phyloP scores from a whole-genome alignment of 805 yeast genomes.

The Cyberlindnera mrakii region DNA sequence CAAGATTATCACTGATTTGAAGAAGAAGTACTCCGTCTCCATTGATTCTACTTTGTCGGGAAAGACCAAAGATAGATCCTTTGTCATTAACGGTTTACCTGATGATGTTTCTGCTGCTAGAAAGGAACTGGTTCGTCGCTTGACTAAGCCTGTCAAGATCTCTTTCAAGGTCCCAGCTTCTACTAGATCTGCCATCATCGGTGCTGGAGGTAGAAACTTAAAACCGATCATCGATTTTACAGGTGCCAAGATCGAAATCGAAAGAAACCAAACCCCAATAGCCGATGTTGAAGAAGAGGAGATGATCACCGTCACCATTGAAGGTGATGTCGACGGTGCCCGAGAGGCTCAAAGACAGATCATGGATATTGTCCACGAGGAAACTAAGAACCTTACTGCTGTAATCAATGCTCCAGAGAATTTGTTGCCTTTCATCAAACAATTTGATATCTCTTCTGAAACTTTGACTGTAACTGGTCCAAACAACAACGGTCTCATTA shows the following conservation, averaged over 20 bases:
- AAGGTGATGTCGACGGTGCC: conserved; percentile 84
- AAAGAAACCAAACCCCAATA: conserved; percentile 34
- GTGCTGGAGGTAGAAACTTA: conserved; percentile 77
- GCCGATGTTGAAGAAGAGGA: conserved; percentile 57
- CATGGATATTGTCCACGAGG: conserved; percentile 65
- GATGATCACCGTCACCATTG: conserved; percentile 55
- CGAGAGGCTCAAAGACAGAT: conserved; percentile 66
- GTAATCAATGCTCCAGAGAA: conserved; percentile 38
- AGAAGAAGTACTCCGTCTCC: conserved; percentile 53
- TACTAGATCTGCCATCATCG: conserved; percentile 75
- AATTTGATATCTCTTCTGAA: conserved; percentile 26
- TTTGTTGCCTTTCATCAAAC: conserved; percentile 27
- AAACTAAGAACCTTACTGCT: conserved; percentile 52
- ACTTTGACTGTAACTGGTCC: conserved; percentile 22
- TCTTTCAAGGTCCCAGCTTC: conserved; percentile 67
- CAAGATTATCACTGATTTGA: conserved; percentile 58
- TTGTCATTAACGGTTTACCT: conserved; percentile 72
- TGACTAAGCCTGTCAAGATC: conserved; percentile 67
- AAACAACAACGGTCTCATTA: conserved; percentile 39
- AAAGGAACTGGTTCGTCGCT: conserved; percentile 65
- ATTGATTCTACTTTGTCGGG: conserved; percentile 81
- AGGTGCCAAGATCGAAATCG: conserved; percentile 68
- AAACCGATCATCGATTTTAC: conserved; percentile 70
- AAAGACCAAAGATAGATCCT: conserved; percentile 72
- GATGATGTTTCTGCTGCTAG: conserved; percentile 63